Conservation (phyloP, 805 yeast genomes). For the Komagataella populi region DNA sequence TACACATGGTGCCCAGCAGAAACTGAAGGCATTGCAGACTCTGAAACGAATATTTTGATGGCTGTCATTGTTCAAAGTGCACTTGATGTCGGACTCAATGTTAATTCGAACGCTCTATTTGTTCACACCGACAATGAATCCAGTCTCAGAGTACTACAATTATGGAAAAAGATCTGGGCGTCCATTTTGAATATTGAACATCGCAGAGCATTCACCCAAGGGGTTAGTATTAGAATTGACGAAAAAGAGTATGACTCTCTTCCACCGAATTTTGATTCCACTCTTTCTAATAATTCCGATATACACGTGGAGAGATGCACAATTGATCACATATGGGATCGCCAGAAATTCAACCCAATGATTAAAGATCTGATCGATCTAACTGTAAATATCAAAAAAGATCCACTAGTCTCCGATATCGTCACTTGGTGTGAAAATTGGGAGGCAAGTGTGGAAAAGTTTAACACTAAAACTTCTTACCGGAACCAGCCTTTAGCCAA, state of each 20-base stretch:
- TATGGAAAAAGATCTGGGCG: constrained; percentile 19
- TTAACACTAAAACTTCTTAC: constrained; percentile 1
- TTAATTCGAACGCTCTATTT: constrained; percentile 6
- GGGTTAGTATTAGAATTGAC: constrained; percentile 8
- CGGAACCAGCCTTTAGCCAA: neutral
- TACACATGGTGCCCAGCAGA: constrained; percentile 31
- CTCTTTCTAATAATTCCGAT: constrained; percentile 6
- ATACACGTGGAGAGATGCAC: constrained; percentile 9
- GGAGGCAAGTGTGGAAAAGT: neutral
- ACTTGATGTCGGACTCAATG: constrained; percentile 27
- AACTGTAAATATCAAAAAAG: constrained; percentile 8
- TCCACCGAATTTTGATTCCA: constrained; percentile 5
- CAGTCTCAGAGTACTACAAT: constrained; percentile 1
- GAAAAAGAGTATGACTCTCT: constrained; percentile 7
- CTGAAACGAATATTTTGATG: constrained; percentile 22
- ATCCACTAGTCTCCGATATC: constrained; percentile 12
- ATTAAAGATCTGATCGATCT: constrained; percentile 9
- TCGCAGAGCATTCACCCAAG: constrained; percentile 9
- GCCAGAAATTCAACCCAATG: constrained; percentile 7
- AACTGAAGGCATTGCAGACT: constrained; percentile 32
- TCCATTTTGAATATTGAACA: constrained; percentile 10
- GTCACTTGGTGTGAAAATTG: neutral
- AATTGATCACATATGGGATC: constrained; percentile 8
- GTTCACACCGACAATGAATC: neutral
- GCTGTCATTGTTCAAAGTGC: constrained; percentile 27